These are phyloP conservation scores for Alternaria sp. DNA, from an alignment of 2,329 filamentous ascomycete species.

Conservation along the genomic window DNA sequence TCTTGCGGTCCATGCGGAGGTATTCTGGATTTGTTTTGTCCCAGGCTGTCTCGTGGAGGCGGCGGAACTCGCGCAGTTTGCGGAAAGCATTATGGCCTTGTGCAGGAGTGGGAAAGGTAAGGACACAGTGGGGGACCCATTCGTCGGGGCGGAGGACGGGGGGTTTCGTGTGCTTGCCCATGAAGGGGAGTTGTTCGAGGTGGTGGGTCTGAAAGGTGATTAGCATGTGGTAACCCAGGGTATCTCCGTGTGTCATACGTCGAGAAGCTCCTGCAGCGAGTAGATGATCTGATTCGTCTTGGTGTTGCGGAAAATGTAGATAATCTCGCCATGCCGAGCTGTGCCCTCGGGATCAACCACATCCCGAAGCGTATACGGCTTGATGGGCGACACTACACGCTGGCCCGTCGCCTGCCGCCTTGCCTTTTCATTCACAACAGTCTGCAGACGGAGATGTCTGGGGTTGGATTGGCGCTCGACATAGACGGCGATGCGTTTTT, in stretches of 20 bases:
- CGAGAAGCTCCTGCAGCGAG: constrained; percentile 64
- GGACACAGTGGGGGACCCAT: constrained; percentile 67
- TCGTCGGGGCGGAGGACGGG: constrained; percentile 66
- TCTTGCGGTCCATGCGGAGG: constrained; percentile 57
- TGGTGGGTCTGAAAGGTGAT: constrained; percentile 55
- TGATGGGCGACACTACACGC: constrained; percentile 22
- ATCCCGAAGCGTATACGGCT: constrained; percentile 52
- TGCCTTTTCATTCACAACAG: constrained; percentile 36
- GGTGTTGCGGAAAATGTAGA: constrained; percentile 69
- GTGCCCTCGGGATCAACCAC: constrained; percentile 40
- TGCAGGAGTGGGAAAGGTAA: constrained; percentile 61
- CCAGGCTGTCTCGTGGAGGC: constrained; percentile 67
- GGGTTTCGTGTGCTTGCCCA: constrained; percentile 70
- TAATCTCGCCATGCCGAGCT: constrained; percentile 62
- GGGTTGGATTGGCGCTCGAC: constrained; percentile 39
- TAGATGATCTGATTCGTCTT: constrained; percentile 71
- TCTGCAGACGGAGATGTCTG: constrained; percentile 30
- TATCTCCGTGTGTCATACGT: constrained; percentile 53
- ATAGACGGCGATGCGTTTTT: constrained; percentile 24
- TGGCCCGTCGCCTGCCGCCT: constrained; percentile 30
- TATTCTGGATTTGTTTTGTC: constrained; percentile 53
- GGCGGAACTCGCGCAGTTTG: constrained; percentile 28
- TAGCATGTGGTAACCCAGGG: not conserved
- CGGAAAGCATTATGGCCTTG: constrained; percentile 64
- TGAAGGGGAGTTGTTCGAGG: constrained; percentile 67